phyloP scores from a whole-genome alignment of 305 asterid species.

The Withania somnifera region DNA sequence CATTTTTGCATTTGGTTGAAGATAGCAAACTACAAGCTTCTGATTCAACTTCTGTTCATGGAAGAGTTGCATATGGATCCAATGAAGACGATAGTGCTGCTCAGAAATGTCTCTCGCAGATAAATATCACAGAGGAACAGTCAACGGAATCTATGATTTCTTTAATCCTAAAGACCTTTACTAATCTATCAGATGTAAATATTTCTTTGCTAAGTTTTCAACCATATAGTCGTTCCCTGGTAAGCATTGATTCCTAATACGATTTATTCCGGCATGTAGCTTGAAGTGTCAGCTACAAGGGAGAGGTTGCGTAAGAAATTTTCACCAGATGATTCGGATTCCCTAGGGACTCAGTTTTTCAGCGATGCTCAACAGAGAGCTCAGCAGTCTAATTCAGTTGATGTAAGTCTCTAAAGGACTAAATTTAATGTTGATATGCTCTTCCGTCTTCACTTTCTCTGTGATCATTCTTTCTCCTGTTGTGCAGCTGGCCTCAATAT shows the following conservation, averaged over 20 bases:
- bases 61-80: constrained; percentile 49
- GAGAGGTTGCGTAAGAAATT: constrained; percentile 66
- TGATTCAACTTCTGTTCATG: constrained; percentile 30
- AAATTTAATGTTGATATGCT: constrained; percentile 8
- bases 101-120: constrained; percentile 52
- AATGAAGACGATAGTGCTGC: constrained; percentile 76
- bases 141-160: constrained; percentile 55
- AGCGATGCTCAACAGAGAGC: constrained; percentile 27
- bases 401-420: constrained; percentile 32
- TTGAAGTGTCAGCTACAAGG: constrained; percentile 35
- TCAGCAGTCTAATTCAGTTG: constrained; percentile 22
- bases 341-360: constrained; percentile 47
- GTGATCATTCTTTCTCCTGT: constrained; percentile 1
- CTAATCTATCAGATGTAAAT: constrained; percentile 39
- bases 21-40: constrained; percentile 70
- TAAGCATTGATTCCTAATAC: background rate
- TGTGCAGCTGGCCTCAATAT: constrained; percentile 36
- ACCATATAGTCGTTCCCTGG: background rate
- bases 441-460: background rate
- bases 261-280: constrained; percentile 27
- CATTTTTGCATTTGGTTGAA: constrained; percentile 67
- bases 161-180: constrained; percentile 49
- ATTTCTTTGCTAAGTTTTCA: background rate
- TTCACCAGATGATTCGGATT: constrained; percentile 53
- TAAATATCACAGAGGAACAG: constrained; percentile 47